These are phyloP conservation scores for Striga hermonthica DNA, from an alignment of 305 asterid genomes.

Conservation along the genomic window DNA sequence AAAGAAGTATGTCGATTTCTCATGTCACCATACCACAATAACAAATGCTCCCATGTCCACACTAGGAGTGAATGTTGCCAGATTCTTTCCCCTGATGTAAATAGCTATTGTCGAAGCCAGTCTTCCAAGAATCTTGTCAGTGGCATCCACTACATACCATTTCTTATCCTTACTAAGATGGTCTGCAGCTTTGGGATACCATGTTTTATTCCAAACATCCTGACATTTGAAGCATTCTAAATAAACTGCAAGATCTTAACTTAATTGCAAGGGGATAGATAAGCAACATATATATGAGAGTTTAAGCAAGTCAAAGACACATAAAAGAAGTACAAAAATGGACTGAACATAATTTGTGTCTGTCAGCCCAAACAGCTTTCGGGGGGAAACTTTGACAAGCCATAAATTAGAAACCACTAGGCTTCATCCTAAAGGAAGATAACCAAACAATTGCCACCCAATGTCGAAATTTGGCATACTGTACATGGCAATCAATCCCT, in stretches of 20 bases:
- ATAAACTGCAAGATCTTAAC: constrained; percentile 17
- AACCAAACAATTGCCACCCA: background rate
- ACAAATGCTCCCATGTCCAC: constrained; percentile 99
- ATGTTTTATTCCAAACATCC: constrained; percentile 92
- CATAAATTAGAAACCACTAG: background rate
- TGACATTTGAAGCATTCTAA: constrained; percentile 36
- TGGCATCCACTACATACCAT: constrained; percentile 90
- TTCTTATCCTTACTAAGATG: constrained; percentile 80
- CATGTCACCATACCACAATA: constrained; percentile 61
- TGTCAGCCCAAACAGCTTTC: background rate
- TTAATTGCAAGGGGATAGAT: background rate
- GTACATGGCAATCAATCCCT: background rate
- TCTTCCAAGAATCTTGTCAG: constrained; percentile 88
- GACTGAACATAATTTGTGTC: background rate
- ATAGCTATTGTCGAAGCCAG: constrained; percentile 89
- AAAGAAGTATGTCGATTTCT: constrained; percentile 7
- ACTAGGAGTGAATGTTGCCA: constrained; percentile 88
- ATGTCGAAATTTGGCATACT: background rate
- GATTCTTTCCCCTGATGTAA: constrained; percentile 83
- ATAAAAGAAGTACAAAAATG: background rate
- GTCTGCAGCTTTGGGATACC: constrained; percentile 94
- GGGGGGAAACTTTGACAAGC: background rate
- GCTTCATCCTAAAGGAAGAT: background rate
- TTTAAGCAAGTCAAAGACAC: background rate
- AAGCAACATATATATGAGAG: background rate